A percentile compares a stretch with the other conserved stretches of the same genome.
Conservation (phyloP, 2,329 filamentous ascomycete genomes). For the Sporothrix schenckii region DNA sequence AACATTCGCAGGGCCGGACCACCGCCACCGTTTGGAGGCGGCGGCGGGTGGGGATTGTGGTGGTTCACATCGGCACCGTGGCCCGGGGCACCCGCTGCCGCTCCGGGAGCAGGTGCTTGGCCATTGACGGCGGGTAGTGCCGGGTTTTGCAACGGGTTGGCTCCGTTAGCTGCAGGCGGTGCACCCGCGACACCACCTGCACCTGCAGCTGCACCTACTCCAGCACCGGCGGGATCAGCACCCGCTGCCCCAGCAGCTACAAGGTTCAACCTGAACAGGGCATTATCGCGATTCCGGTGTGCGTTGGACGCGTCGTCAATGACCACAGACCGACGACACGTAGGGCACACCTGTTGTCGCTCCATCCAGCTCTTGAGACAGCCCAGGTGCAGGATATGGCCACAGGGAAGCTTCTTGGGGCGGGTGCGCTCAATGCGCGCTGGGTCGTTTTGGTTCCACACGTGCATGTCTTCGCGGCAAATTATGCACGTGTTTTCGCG, state of each 20-base stretch:
- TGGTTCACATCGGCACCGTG: constrained; percentile 42
- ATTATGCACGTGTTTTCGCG: constrained; percentile 96
- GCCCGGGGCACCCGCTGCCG: not conserved
- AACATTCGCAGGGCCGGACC: constrained; percentile 43
- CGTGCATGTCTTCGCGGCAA: constrained; percentile 91
- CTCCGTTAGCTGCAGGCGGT: not conserved
- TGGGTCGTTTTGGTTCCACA: constrained; percentile 67
- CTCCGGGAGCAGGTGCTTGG: constrained; percentile 32
- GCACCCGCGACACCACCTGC: constrained; percentile 29
- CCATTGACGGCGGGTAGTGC: constrained; percentile 36
- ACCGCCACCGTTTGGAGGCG: constrained; percentile 40
- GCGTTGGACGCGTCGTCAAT: constrained; percentile 47
- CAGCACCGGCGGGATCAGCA: not conserved
- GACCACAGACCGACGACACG: constrained; percentile 83
- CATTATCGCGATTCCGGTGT: constrained; percentile 44
- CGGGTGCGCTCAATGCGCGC: constrained; percentile 80
- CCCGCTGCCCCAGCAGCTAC: constrained; percentile 29
- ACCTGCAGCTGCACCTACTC: constrained; percentile 20
- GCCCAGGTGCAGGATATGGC: constrained; percentile 90
- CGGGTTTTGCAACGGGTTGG: not conserved
- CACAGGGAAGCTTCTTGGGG: constrained; percentile 94
- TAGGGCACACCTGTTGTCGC: constrained; percentile 94
- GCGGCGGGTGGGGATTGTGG: constrained; percentile 39
- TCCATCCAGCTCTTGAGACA: constrained; percentile 97
- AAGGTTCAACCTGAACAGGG: constrained; percentile 43